Conservation (phyloP, 2,329 filamentous ascomycete genomes). For the Dactylonectria macrodidyma region DNA sequence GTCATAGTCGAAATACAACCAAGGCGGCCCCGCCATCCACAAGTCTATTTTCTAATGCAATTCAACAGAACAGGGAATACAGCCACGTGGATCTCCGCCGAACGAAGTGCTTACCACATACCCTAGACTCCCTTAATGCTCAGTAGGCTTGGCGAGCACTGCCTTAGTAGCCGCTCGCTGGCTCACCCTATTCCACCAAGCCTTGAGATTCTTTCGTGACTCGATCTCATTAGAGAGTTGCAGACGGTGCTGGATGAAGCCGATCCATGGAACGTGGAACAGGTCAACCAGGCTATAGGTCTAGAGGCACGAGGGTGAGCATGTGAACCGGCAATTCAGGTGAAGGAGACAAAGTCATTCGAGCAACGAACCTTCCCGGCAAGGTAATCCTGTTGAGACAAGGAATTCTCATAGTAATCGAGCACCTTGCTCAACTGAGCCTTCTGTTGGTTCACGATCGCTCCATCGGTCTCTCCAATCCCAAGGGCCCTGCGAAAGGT, state of each 20-base stretch:
- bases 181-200: conserved; percentile 5
- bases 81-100: neutral
- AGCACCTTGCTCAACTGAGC: neutral
- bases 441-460: neutral
- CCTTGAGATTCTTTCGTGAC: neutral
- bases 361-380: neutral
- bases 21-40: too few species aligned
- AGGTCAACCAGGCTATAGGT: conserved; percentile 14
- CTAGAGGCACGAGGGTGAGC: neutral
- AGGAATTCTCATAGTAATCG: neutral
- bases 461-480: neutral
- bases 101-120: neutral
- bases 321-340: neutral
- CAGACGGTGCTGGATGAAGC: neutral
- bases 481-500: neutral
- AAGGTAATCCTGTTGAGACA: neutral
- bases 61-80: neutral
- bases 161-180: neutral
- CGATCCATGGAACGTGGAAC: conserved; percentile 10
- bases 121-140: neutral
- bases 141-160: neutral
- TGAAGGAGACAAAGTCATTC: neutral
- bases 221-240: neutral
- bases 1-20: too few species aligned
- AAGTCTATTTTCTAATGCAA: too few species aligned